These are phyloP conservation scores for Quillaja saponaria DNA, from an alignment of 306 rosid genomes.

Conservation along the genomic window DNA sequence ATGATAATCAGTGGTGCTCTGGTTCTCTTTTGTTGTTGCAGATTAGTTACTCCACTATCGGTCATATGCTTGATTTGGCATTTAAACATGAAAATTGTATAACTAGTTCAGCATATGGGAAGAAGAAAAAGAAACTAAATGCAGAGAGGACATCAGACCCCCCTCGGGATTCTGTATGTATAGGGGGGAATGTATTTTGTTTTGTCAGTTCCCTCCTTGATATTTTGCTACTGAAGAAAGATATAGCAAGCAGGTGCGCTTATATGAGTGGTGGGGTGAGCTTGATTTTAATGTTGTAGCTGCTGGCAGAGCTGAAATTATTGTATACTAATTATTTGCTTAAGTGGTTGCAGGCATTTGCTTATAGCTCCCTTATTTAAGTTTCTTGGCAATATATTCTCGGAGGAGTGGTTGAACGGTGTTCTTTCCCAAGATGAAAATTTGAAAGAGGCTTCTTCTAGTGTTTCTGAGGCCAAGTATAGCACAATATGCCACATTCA, in stretches of 20 bases:
- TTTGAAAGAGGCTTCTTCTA: slow-evolving; percentile 27
- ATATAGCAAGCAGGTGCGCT: slow-evolving; percentile 62
- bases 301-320: not conserved
- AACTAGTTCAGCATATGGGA: slow-evolving; percentile 40
- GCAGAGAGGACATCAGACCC: slow-evolving; percentile 36
- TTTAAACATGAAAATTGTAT: slow-evolving; percentile 32
- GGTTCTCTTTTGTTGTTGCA: slow-evolving; percentile 53
- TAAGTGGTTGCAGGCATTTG: slow-evolving; percentile 58
- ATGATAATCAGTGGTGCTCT: too few relatives aligned
- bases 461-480: slow-evolving; percentile 37
- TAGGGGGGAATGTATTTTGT: slow-evolving; percentile 45
- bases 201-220: slow-evolving; percentile 74
- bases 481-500: slow-evolving; percentile 51
- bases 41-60: slow-evolving; percentile 56
- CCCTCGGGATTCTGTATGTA: slow-evolving; percentile 35
- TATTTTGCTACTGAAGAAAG: slow-evolving; percentile 77
- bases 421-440: slow-evolving; percentile 37
- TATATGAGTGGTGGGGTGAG: slow-evolving; percentile 23
- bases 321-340: slow-evolving; percentile 26
- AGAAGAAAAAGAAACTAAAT: slow-evolving; percentile 55
- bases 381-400: slow-evolving; percentile 54
- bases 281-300: slow-evolving; percentile 4
- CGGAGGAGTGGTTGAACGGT: slow-evolving; percentile 53
- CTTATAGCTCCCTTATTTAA: slow-evolving; percentile 69
- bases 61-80: slow-evolving; percentile 54